phyloP scores from a whole-genome alignment of 2,329 filamentous ascomycete genomes.

The Verticillium albo-atrum region DNA sequence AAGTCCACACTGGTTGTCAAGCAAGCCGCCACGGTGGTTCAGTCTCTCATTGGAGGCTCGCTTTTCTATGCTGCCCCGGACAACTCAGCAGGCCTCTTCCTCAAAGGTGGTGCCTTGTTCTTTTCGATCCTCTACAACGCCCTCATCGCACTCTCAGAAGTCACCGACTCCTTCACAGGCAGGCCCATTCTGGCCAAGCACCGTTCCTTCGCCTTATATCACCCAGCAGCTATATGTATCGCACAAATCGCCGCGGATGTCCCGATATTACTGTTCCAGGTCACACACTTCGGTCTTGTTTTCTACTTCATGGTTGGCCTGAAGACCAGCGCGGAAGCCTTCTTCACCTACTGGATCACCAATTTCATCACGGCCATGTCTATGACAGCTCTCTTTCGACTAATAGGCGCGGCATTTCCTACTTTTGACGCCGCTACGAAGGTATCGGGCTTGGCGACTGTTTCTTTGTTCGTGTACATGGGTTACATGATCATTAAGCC shows the following conservation, averaged over 20 bases:
- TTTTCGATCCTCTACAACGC: slow-evolving; percentile 56
- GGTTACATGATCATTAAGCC: slow-evolving; percentile 47
- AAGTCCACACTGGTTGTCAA: slow-evolving; percentile 39
- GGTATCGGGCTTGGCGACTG: slow-evolving; percentile 46
- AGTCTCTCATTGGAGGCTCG: slow-evolving; percentile 58
- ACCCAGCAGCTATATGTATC: slow-evolving; percentile 47
- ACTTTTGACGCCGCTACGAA: slow-evolving; percentile 56
- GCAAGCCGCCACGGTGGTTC: slow-evolving; percentile 42
- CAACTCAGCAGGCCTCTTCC: slow-evolving; percentile 45
- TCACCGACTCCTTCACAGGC: slow-evolving; percentile 36
- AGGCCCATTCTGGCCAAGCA: slow-evolving; percentile 44
- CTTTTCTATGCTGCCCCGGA: slow-evolving; percentile 50
- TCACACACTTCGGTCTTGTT: slow-evolving; percentile 47
- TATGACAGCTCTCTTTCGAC: slow-evolving; percentile 73
- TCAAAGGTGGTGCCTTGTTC: slow-evolving; percentile 53
- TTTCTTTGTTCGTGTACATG: slow-evolving; percentile 52
- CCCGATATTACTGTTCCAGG: slow-evolving; percentile 49
- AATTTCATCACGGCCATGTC: slow-evolving; percentile 62
- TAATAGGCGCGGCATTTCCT: slow-evolving; percentile 64
- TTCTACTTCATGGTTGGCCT: slow-evolving; percentile 54
- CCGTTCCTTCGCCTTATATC: slow-evolving; percentile 42
- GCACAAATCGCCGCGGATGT: slow-evolving; percentile 50
- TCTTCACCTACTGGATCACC: slow-evolving; percentile 73
- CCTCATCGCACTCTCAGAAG: slow-evolving; percentile 51
- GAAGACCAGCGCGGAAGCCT: slow-evolving; percentile 54